These are phyloP conservation scores for Aegilops longissima DNA, from an alignment of 176 grass and related monocot species.

Conservation along the genomic window DNA sequence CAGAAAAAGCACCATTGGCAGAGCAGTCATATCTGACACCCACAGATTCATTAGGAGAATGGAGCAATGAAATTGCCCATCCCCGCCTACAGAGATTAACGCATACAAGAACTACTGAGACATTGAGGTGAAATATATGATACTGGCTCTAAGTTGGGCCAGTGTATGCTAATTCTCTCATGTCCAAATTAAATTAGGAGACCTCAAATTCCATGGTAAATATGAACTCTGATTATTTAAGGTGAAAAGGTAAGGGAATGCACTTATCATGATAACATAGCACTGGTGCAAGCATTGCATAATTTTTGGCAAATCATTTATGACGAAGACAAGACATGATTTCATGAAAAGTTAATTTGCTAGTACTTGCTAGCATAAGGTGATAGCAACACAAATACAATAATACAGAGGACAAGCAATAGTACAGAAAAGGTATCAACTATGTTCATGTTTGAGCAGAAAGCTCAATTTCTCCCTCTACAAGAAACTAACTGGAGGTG, in stretches of 20 bases:
- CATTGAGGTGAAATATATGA: background rate
- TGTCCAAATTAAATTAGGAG: conserved; percentile 3
- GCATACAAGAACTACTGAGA: background rate
- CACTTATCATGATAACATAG: background rate
- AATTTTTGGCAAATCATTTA: background rate
- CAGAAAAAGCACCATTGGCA: background rate
- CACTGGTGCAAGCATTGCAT: background rate
- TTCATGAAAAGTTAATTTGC: background rate
- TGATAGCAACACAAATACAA: background rate
- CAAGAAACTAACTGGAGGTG: conserved; percentile 20
- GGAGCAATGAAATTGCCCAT: background rate
- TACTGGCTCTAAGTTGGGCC: background rate
- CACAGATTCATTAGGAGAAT: background rate
- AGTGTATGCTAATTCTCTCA: background rate
- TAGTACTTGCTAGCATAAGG: background rate
- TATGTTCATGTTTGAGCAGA: conserved; percentile 9
- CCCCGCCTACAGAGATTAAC: background rate
- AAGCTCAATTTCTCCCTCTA: background rate
- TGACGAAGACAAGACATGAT: conserved; percentile 11
- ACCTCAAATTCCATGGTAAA: background rate
- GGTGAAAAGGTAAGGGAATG: background rate
- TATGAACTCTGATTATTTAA: conserved; percentile 3
- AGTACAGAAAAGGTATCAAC: background rate
- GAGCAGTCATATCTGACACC: background rate
- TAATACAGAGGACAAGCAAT: background rate